These are phyloP conservation scores for Curvularia spicifera DNA, from an alignment of 2,329 filamentous ascomycete species.

Conservation along the genomic window DNA sequence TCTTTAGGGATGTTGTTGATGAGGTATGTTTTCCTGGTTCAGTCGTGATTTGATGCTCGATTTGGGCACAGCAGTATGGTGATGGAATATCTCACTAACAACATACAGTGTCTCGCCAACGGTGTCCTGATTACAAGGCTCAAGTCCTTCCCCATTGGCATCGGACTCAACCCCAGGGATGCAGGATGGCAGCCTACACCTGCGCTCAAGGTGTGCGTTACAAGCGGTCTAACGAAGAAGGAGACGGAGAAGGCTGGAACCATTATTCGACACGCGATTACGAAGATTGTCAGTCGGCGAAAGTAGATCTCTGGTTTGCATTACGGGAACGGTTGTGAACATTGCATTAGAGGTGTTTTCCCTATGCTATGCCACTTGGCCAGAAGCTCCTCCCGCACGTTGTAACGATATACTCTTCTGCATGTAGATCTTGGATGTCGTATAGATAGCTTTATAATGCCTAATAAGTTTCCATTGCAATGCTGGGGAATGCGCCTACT, in stretches of 20 bases:
- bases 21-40: constrained; percentile 69
- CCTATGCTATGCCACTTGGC: background rate
- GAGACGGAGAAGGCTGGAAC: constrained; percentile 94
- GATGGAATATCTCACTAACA: constrained; percentile 18
- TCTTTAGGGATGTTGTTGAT: constrained; percentile 92
- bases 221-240: constrained; percentile 85
- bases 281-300: constrained; percentile 77
- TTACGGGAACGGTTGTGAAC: background rate
- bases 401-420: constrained; percentile 8
- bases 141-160: constrained; percentile 70
- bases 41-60: background rate
- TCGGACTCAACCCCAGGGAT: constrained; percentile 70
- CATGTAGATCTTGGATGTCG: constrained; percentile 2
- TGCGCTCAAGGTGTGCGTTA: constrained; percentile 89
- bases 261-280: constrained; percentile 88
- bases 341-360: constrained; percentile 10
- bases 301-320: constrained; percentile 35
- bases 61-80: background rate
- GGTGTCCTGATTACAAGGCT: constrained; percentile 87
- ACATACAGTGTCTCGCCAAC: constrained; percentile 76
- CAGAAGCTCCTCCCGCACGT: background rate
- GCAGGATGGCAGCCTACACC: constrained; percentile 72
- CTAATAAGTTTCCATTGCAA: constrained; percentile 1
- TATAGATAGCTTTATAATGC: constrained; percentile 7
- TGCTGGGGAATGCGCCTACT: background rate